Conservation (phyloP, 306 rosid genomes). For the Fragaria ananassa region DNA sequence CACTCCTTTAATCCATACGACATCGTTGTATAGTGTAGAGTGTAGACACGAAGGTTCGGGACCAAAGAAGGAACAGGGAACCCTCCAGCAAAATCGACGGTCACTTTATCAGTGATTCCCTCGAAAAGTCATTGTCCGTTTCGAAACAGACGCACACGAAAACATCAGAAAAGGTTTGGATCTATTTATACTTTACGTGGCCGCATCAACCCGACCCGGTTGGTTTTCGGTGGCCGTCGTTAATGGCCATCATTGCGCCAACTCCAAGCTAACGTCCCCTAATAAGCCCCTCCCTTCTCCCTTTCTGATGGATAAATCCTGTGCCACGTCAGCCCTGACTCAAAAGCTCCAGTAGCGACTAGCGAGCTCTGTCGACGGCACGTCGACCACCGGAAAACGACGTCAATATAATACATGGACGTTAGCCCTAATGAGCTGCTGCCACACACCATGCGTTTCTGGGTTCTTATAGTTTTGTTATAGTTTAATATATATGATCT, state of each 20-base stretch:
- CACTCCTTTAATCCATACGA: too few relatives aligned
- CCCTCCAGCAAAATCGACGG: neutral
- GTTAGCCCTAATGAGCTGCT: neutral
- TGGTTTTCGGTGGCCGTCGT: conserved; percentile 29
- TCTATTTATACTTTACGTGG: conserved; percentile 10
- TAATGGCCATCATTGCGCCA: conserved; percentile 7
- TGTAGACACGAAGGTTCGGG: neutral
- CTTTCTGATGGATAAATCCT: neutral
- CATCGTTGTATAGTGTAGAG: too few relatives aligned
- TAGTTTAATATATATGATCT: neutral
- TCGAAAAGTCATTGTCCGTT: neutral
- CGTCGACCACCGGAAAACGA: neutral
- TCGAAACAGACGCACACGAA: neutral
- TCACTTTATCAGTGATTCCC: neutral
- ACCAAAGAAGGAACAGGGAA: conserved; percentile 35
- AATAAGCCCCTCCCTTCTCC: neutral
- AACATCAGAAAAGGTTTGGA: neutral
- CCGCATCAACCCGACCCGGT: conserved; percentile 10
- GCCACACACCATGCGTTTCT: neutral
- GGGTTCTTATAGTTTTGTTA: neutral
- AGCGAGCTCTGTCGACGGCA: neutral
- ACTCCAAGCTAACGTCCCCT: neutral
- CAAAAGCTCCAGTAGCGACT: neutral
- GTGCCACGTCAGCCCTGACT: neutral
- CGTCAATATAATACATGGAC: neutral